phyloP scores from a whole-genome alignment of 257 asterid species.

The Solanum pennellii region DNA sequence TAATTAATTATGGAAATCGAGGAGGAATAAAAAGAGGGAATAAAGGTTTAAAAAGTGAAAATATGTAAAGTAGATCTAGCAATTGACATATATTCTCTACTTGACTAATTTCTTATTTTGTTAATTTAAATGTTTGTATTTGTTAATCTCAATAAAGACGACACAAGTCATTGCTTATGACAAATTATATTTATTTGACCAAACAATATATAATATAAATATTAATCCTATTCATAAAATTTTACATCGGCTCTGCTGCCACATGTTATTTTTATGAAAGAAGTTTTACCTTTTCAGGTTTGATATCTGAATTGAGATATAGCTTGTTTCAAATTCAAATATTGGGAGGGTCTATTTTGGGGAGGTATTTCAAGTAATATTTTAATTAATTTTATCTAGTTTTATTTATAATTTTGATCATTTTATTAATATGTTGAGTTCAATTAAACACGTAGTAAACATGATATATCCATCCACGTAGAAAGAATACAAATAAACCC shows the following conservation, averaged over 20 bases:
- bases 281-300: neutral
- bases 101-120: neutral
- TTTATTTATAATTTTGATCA: no score
- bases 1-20: neutral
- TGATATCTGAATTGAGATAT: neutral
- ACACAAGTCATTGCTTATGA: neutral
- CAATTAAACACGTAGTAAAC: no score
- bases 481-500: neutral
- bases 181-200: neutral
- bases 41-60: neutral
- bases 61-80: neutral
- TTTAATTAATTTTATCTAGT: no score
- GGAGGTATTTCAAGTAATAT: no score
- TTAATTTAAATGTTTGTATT: neutral
- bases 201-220: neutral
- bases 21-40: neutral
- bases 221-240: neutral
- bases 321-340: neutral
- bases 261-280: neutral
- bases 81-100: neutral
- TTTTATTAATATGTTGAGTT: no score
- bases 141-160: neutral
- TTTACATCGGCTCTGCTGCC: neutral
- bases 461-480: no score
- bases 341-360: neutral